Evolutionary conservation across 805 yeast genomes (phyloP).

Genomic region (Zygotorulaspora florentina): DNA sequence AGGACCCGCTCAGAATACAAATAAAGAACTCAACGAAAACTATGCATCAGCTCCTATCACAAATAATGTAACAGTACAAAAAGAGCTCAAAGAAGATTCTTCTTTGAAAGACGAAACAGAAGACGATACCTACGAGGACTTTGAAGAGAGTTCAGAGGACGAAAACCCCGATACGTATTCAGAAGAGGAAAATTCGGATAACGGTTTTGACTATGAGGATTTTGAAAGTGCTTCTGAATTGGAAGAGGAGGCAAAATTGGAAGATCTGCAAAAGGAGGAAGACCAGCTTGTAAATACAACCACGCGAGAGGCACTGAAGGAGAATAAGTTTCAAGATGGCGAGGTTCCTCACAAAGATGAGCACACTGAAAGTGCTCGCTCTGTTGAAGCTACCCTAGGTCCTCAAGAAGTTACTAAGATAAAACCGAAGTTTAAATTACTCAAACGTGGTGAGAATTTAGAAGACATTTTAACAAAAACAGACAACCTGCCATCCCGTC

Average conservation of each 20-base stretch:
- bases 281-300: conserved; percentile 1
- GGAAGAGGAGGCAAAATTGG: conserved; percentile 16
- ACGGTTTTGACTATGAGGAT: conserved; percentile 20
- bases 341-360: conserved; percentile 26
- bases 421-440: conserved; percentile 34
- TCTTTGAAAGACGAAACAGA: conserved; percentile 1
- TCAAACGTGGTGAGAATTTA: conserved; percentile 38
- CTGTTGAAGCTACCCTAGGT: conserved; percentile 9
- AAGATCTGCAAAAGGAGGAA: conserved; percentile 14
- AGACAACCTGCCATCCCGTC: neutral
- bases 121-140: conserved; percentile 21
- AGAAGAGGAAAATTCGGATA: conserved; percentile 13
- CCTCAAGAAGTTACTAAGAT: conserved; percentile 10
- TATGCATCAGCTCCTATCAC: neutral
- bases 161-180: conserved; percentile 5
- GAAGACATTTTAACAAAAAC: conserved; percentile 15
- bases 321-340: conserved; percentile 14
- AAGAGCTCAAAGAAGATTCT: conserved; percentile 1
- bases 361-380: conserved; percentile 15
- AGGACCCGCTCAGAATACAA: conserved; percentile 5
- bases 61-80: neutral
- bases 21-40: neutral
- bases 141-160: conserved; percentile 22
- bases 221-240: conserved; percentile 31
- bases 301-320: conserved; percentile 11